Percentiles rank a stretch among this genome's conserved stretches.
phyloP scores from a whole-genome alignment of 805 yeast genomes.

The Maudiozyma serrabonitensis region DNA sequence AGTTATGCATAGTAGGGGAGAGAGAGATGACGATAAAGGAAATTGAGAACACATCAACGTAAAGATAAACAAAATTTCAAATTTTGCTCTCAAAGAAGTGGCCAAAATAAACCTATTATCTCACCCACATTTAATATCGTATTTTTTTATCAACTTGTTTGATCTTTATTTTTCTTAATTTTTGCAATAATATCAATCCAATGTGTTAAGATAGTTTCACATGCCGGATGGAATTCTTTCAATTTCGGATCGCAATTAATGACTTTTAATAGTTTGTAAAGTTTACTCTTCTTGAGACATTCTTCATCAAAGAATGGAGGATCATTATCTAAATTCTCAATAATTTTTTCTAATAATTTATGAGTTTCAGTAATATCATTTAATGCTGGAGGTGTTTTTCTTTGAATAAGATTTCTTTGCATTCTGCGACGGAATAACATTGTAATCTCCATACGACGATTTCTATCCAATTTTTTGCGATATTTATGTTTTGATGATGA shows the following conservation, averaged over 20 bases:
- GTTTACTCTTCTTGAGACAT: conserved; percentile 22
- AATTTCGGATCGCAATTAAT: conserved; percentile 19
- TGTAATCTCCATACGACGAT: conserved; percentile 22
- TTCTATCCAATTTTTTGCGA: conserved; percentile 16
- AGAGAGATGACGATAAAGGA: too few relatives aligned
- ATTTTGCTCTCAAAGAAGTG: too few relatives aligned
- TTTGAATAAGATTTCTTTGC: conserved; percentile 25
- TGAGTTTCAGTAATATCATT: conserved; percentile 21
- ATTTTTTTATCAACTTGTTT: background rate
- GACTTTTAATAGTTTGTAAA: conserved; percentile 26
- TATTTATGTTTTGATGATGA: background rate
- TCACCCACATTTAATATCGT: background rate
- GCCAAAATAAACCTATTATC: too few relatives aligned
- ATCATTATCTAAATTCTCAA: conserved; percentile 16
- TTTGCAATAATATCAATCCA: conserved; percentile 19
- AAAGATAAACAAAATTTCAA: too few relatives aligned
- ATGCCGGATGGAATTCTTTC: conserved; percentile 23
- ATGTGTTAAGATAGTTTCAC: conserved; percentile 15
- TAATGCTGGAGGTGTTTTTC: conserved; percentile 20
- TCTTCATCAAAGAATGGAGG: conserved; percentile 26
- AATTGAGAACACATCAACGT: too few relatives aligned
- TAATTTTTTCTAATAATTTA: conserved; percentile 19
- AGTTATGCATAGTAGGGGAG: background rate
- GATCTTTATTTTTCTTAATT: conserved; percentile 19
- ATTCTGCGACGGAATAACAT: conserved; percentile 24